Base-by-base conservation (phyloP, 1,284 basidiomycete species). In the Tylopilus orsonianus region DNA sequence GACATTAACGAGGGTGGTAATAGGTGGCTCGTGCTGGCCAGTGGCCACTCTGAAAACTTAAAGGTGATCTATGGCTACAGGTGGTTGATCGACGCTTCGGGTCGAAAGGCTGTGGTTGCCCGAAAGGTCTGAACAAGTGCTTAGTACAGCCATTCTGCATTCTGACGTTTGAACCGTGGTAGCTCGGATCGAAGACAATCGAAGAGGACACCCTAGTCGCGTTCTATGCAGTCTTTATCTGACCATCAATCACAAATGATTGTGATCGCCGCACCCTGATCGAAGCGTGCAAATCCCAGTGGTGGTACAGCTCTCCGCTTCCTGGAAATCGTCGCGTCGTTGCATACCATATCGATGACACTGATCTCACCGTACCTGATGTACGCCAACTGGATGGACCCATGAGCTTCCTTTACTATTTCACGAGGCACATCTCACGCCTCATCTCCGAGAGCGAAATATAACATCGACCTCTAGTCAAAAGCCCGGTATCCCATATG, bases 241-340 rank as follows among this genome's bases (percentile, higher is more conserved):
- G 47, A 41, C 24, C 23, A 13, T 20, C 10, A 48, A 32, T 39
- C 36, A 26, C 24, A 24, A 24, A 26, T n/a, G 27, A 44, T 23
- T 12, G 14, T 13, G 24, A 44, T 20, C 48, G 16, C 24, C 16
- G 24, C n/a, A 41, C 22, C 27, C 10, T 41, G 23, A 27, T 33
- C 14, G 30, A 33, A 34, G 20, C 30, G n/a, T 29, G 13, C 16
- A 20, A 35, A 52, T 52, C 49, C 4, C 27, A 29, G 13, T 45
- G 46, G 46, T 22, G 23, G 41, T 44, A 27, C 33, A 35, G 16
- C 33, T 47, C 44, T 36, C 27, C 22, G 20, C 34, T 27, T 16
- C 18, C 18, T 16, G 20, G 42, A 36, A 22, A 27, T n/a, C 22
- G 32, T 32, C 41, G 29, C 2, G 12, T 43, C 10, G n/a, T 35